phyloP scores from a whole-genome alignment of 2,329 filamentous ascomycete species.

The Bipolaris bicolor region DNA sequence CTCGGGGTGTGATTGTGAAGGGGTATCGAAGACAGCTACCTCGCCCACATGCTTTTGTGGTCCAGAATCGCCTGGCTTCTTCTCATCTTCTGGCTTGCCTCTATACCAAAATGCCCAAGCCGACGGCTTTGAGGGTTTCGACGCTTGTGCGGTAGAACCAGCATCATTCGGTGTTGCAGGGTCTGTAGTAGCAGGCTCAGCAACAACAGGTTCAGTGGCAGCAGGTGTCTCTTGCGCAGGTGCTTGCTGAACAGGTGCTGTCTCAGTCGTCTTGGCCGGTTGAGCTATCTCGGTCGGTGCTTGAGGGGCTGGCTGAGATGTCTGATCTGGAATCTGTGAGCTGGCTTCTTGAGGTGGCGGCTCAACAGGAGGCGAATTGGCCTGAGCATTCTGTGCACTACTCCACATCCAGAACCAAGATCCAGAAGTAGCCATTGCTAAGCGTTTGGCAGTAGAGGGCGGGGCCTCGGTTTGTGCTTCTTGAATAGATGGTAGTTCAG shows the following conservation, averaged over 20 bases:
- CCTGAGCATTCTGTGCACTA: constrained; percentile 52
- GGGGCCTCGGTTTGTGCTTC: constrained; percentile 25
- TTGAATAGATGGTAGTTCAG: constrained; percentile 9
- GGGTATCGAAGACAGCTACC: constrained; percentile 58
- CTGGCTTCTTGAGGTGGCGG: constrained; percentile 13
- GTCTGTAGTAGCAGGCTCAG: constrained; percentile 3
- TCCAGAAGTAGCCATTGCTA: constrained; percentile 31
- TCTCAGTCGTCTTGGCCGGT: constrained; percentile 1
- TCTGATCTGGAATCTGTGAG: constrained; percentile 15
- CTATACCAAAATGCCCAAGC: constrained; percentile 85
- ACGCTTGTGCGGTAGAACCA: constrained; percentile 18
- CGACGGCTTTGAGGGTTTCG: constrained; percentile 58
- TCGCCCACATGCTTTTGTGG: constrained; percentile 62
- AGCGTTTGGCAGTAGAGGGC: constrained; percentile 10
- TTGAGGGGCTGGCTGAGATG: constrained; percentile 11
- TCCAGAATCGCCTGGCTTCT: constrained; percentile 62
- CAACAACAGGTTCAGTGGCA: too few species aligned
- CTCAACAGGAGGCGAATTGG: constrained; percentile 31
- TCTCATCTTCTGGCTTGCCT: constrained; percentile 58
- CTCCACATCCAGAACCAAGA: constrained; percentile 61
- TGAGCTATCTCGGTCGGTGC: background rate
- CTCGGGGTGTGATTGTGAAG: constrained; percentile 57
- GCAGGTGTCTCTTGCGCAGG: background rate
- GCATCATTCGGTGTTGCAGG: constrained; percentile 16
- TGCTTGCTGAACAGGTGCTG: constrained; percentile 7